Percentiles rank a stretch among this genome's conserved stretches.
Evolutionary conservation across 2,329 filamentous ascomycete genomes (phyloP).

Genomic region (Cercospora sp.): DNA sequence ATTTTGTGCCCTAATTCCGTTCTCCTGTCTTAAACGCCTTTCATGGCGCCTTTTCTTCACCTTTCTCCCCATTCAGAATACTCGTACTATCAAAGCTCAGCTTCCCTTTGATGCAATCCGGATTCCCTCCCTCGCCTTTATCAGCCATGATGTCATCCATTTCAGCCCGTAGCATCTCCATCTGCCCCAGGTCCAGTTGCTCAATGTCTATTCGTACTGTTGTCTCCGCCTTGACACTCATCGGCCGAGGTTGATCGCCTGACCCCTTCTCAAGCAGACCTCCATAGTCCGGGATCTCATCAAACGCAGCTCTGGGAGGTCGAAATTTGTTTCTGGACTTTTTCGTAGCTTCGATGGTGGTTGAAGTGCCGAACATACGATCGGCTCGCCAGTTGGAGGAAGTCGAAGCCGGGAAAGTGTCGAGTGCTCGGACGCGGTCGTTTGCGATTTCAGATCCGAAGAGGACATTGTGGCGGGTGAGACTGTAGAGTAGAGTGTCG

Average conservation of each 20-base stretch:
- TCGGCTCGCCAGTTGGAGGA: neutral
- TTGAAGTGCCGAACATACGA: neutral
- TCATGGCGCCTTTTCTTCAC: neutral
- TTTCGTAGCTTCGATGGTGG: neutral
- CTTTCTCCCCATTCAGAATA: neutral
- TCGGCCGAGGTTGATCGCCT: neutral
- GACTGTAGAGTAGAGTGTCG: neutral
- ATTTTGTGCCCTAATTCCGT: no score
- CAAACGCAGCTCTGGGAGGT: neutral
- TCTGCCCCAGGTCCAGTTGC: neutral
- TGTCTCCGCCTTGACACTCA: neutral
- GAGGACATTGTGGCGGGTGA: neutral
- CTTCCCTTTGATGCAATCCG: neutral
- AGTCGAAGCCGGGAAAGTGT: neutral
- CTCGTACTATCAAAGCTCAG: neutral
- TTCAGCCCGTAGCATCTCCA: neutral
- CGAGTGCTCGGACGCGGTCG: neutral
- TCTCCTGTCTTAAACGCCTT: no score
- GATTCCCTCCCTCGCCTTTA: neutral
- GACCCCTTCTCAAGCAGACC: neutral
- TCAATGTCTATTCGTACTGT: neutral
- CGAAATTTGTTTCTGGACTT: neutral
- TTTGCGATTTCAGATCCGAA: neutral
- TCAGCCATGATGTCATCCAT: neutral
- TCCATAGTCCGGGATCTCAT: neutral